Base-by-base conservation (phyloP, 345 rosid genomes). In the Psidium friedrichsthalianum region DNA sequence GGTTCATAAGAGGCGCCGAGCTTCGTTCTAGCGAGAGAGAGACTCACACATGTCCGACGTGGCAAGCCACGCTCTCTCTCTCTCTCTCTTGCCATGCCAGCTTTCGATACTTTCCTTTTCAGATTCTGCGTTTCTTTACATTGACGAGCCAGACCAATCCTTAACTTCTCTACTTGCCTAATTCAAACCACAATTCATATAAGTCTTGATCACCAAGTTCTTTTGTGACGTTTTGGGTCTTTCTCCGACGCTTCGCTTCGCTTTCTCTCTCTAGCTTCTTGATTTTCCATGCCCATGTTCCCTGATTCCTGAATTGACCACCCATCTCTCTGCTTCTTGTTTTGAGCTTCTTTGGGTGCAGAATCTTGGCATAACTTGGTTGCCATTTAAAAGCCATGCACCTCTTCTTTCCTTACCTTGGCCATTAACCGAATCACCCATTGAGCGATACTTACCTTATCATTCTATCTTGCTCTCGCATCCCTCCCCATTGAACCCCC, bases 331-430 rank as follows among this genome's bases (percentile, higher is more conserved):
- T 44, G 18, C 20, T n/a, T 54, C 44, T 36, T 42, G 55, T 32
- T 49, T 84, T 18, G 13, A 16, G 56, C 82, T 86, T 83, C 85
- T 78, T 20, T 18, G 53, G 58, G 80, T 56, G 59, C 58, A 74
- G 84, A 52, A 85, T 84, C 85, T 61, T 61, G 64, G 85, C 83
- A 51, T 84, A 82, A 51, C 89, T 84, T 32, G 59, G 53, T 55
- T 53, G n/a, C 57, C 64, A 21, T 84, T 49, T 16, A 8, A 64
- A 86, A 56, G 85, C 53, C 58, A 51, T 5, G 80, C 51, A 40
- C 47, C 57, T 53, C 59, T 81, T 86, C 82, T 44, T 61, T 52
- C 85, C 85, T 61, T 21, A 25, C 8, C 51, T 15, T 76, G 51
- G 49, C 52, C 51, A 22, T 36, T 5, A 36, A 8, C 40, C 47